phyloP scores from a whole-genome alignment of 129 eudicot genomes.

The Solidago caesia region DNA sequence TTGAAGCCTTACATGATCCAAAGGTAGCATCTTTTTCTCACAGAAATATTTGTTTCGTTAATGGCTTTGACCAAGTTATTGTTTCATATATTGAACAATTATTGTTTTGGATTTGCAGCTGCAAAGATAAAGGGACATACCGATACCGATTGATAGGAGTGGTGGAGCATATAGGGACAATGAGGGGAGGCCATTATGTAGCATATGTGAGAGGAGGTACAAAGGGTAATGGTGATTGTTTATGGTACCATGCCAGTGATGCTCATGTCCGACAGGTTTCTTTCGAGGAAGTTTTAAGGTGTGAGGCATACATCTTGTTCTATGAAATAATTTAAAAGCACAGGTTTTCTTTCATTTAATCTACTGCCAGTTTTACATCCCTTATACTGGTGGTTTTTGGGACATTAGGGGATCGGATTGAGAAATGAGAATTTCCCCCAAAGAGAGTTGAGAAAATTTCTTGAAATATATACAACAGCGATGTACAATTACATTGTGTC shows the following conservation, averaged over 20 bases:
- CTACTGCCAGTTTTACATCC: not conserved
- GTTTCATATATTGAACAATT: not conserved
- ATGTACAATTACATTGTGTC: not conserved
- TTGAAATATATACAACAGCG: slow-evolving; percentile 13
- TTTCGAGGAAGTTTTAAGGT: slow-evolving; percentile 58
- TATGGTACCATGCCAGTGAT: slow-evolving; percentile 85
- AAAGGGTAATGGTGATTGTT: slow-evolving; percentile 28
- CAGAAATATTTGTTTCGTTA: not conserved
- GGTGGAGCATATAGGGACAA: slow-evolving; percentile 78
- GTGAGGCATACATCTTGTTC: slow-evolving; percentile 78
- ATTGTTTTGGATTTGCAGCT: slow-evolving; percentile 9
- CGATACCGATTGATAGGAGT: slow-evolving; percentile 63
- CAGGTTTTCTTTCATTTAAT: not conserved
- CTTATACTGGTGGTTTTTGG: slow-evolving; percentile 12
- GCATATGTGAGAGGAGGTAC: slow-evolving; percentile 70
- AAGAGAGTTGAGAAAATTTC: slow-evolving; percentile 11
- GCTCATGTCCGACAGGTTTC: slow-evolving; percentile 58
- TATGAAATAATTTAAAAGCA: slow-evolving; percentile 47
- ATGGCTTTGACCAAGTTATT: not conserved
- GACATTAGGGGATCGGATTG: slow-evolving; percentile 24
- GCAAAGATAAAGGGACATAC: slow-evolving; percentile 28
- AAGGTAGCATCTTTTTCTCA: not conserved
- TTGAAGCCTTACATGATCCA: not conserved
- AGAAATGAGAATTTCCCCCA: slow-evolving; percentile 20
- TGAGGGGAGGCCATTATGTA: slow-evolving; percentile 84